Percentiles rank a stretch among this genome's conserved stretches.
These are phyloP conservation scores for Chalciporus piperatus DNA, from an alignment of 768 basidiomycete species.

Conservation along the genomic window DNA sequence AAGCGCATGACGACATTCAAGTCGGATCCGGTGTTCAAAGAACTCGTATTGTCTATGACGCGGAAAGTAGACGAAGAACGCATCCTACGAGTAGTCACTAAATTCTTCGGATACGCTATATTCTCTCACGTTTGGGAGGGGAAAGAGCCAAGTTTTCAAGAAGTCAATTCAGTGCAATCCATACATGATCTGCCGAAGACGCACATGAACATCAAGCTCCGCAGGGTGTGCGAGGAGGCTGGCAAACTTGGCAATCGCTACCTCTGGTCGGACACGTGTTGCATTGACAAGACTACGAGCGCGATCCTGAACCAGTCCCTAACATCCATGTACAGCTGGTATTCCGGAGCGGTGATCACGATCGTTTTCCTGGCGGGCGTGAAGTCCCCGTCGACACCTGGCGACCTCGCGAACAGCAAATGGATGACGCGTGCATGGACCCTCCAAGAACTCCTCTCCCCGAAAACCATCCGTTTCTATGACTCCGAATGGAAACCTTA, in stretches of 20 bases:
- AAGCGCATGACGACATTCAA: background rate
- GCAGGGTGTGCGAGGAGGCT: background rate
- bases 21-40: background rate
- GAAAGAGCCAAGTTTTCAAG: background rate
- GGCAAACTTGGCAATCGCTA: background rate
- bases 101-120: background rate
- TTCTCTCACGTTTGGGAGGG: conserved; percentile 1
- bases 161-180: background rate
- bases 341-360: background rate
- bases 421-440: conserved; percentile 8
- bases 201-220: background rate
- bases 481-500: conserved; percentile 3
- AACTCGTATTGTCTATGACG: background rate
- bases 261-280: background rate
- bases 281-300: conserved; percentile 1
- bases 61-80: background rate
- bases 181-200: too few relatives aligned
- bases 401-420: background rate
- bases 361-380: background rate
- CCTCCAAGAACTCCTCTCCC: conserved; percentile 5
- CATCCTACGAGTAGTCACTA: background rate
- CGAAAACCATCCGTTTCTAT: conserved; percentile 4
- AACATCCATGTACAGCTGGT: background rate
- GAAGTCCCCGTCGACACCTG: background rate
- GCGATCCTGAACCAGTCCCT: background rate